These are phyloP conservation scores for Stagonosporopsis cucurbitacearum DNA, from an alignment of 2,329 filamentous ascomycete genomes.

Conservation along the genomic window DNA sequence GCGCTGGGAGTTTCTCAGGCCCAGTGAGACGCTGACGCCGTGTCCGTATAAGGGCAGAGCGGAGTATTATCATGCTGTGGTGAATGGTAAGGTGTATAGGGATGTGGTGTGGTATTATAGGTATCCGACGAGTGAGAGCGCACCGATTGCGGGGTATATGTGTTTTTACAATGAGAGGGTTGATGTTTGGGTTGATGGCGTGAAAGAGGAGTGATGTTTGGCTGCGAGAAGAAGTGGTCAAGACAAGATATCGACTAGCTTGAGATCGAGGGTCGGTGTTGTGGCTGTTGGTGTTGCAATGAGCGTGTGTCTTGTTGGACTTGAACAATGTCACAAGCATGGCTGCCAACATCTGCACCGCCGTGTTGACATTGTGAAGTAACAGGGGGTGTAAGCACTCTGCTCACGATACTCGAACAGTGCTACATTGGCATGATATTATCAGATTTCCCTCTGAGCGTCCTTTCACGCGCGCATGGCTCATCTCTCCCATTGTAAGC, in stretches of 20 bases:
- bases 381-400: neutral
- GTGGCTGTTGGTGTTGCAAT: neutral
- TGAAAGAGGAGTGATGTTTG: conserved; percentile 39
- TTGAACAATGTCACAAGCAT: neutral
- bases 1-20: conserved; percentile 54
- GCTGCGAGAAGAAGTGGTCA: neutral
- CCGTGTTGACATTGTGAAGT: neutral
- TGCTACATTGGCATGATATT: neutral
- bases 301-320: neutral
- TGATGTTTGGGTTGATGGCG: conserved; percentile 65
- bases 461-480: neutral
- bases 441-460: neutral
- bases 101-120: conserved; percentile 70
- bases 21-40: conserved; percentile 60
- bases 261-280: neutral
- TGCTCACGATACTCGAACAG: neutral
- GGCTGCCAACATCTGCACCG: no score
- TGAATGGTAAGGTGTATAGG: conserved; percentile 54
- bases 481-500: neutral
- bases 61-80: conserved; percentile 64
- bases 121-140: conserved; percentile 63
- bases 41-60: conserved; percentile 74
- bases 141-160: conserved; percentile 60
- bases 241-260: neutral
- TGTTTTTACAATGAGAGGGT: conserved; percentile 76